phyloP scores from a whole-genome alignment of 306 rosid genomes.

The Quercus parvula region DNA sequence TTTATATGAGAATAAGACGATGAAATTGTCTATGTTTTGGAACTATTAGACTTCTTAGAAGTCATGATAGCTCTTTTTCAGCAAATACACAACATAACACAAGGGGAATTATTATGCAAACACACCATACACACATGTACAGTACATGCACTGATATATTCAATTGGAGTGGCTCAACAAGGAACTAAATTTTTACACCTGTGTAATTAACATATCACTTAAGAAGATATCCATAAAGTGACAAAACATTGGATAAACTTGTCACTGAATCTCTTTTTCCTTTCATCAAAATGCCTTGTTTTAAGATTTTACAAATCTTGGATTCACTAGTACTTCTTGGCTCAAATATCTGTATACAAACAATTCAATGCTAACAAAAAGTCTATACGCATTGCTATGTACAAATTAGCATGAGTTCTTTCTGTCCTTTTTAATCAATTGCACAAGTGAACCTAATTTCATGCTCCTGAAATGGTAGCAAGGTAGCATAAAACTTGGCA shows the following conservation, averaged over 20 bases:
- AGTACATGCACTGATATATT: no score
- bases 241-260: neutral
- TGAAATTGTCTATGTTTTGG: no score
- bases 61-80: no score
- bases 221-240: neutral
- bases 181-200: neutral
- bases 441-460: neutral
- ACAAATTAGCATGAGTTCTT: neutral
- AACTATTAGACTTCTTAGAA: no score
- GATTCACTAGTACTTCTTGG: neutral
- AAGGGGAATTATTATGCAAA: no score
- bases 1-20: no score
- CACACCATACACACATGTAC: no score
- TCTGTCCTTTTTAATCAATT: neutral
- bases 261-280: neutral
- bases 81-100: no score
- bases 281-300: neutral
- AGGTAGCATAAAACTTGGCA: no score
- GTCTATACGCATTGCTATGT: neutral
- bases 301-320: neutral
- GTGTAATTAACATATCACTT: neutral
- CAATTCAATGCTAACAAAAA: neutral
- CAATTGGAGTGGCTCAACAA: neutral
- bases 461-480: neutral
- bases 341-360: neutral